Base-by-base conservation (phyloP, 2,329 filamentous ascomycete species). In the Trichoderma koningiopsis region DNA sequence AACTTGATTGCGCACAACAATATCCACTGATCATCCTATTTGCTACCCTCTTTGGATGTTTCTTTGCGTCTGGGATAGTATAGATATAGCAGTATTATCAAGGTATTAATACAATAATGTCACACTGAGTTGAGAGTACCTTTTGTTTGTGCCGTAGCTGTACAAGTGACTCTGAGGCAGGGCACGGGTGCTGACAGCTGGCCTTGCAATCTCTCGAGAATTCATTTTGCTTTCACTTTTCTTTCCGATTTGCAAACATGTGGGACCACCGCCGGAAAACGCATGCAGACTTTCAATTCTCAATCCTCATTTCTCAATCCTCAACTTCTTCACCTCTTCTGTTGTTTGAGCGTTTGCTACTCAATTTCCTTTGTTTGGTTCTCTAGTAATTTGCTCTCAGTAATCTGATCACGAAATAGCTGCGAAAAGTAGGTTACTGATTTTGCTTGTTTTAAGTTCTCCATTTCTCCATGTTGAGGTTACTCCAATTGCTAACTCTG, bases 1-100 rank as follows among this genome's bases (percentile, higher is more conserved):
- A 86, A 86, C 76, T 72, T 81, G 71, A 75, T 86, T 70, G 81
- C 79, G 35, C 86, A 83, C 77, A 87, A 87, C 72, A 83, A 83
- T n/a, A 22, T 33, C 29, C 40, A 27, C 40, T 52, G n/a, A 43
- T 59, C 5, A 13, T 1, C 6, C 55, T 37, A 19, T 7, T 27
- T 52, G 13, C 49, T 22, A 6, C 8, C 2, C 6, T 5, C 49
- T 52, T 33, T 27, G 29, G 16, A 14, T 62, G 49, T 47, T 3
- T 47, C 8, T 60, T 27, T 22, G 29, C 6, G 19, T 40, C 22
- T 22, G 8, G 61, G 7, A 22, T 40, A 64, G 22, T 8, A 64
- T 64, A 31, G 49, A 7, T 8, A 64, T 64, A 55, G 11, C 4
- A 64, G 35, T 56, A 56, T 64, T 14, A 29, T 22, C 37, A 64